Conservation (phyloP, 257 asterid species). For the Solanum virginianum region DNA sequence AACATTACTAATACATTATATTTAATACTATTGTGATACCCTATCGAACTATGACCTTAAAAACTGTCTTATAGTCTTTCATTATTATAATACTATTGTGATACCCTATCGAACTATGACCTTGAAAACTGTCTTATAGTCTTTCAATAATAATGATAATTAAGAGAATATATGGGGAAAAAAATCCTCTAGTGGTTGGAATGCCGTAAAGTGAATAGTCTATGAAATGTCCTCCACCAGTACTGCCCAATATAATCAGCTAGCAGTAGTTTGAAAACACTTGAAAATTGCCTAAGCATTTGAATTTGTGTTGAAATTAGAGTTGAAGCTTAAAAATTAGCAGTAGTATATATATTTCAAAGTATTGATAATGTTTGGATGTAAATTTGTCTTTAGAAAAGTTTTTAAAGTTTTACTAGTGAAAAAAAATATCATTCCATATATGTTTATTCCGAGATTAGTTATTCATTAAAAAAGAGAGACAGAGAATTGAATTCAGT, state of each 20-base stretch:
- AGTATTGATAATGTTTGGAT: not conserved
- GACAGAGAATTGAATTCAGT: no score
- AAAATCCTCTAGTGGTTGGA: not conserved
- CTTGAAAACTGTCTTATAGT: not conserved
- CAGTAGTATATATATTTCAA: not conserved
- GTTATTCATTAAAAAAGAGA: no score
- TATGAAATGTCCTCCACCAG: not conserved
- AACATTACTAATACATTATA: no score
- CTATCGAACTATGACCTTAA: not conserved
- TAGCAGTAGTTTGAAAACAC: not conserved
- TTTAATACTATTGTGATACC: not conserved
- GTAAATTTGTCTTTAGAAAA: not conserved
- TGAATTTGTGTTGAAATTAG: not conserved
- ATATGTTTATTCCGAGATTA: not conserved
- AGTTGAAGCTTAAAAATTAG: not conserved
- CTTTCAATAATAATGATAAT: not conserved
- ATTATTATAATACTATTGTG: no score
- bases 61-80: not conserved
- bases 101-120: not conserved
- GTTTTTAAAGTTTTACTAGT: not conserved
- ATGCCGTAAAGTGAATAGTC: not conserved
- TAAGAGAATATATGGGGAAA: not conserved
- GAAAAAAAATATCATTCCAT: not conserved
- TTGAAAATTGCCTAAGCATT: not conserved
- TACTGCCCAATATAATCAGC: not conserved